Conservation (phyloP, 257 asterid genomes). For the Plantago ovata region DNA sequence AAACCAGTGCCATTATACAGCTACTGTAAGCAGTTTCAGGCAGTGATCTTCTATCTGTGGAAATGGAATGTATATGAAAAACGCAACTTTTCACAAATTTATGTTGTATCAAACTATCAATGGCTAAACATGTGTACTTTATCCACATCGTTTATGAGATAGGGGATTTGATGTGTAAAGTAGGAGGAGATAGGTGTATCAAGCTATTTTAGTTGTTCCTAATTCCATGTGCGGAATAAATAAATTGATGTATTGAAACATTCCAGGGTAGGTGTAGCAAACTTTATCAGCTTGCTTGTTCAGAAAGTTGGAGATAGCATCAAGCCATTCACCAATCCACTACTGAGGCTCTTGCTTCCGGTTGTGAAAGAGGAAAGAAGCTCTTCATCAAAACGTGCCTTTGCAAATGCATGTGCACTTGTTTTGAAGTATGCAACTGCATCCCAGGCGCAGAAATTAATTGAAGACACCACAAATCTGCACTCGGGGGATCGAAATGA, state of each 20-base stretch:
- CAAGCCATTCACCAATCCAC: conserved; percentile 72
- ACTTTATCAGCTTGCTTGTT: conserved; percentile 66
- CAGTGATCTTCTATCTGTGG: no score
- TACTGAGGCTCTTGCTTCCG: conserved; percentile 82
- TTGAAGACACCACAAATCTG: conserved; percentile 78
- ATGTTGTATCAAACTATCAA: no score
- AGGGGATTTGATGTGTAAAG: no score
- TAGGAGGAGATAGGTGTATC: no score
- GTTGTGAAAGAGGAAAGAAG: conserved; percentile 91
- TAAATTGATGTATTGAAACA: conserved; percentile 20
- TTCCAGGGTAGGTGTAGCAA: conserved; percentile 92
- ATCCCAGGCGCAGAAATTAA: conserved; percentile 81
- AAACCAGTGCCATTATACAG: no score
- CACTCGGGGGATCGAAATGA: conserved; percentile 84
- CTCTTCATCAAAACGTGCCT: conserved; percentile 77
- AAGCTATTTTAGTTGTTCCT: background rate
- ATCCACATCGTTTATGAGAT: no score
- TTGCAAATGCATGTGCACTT: conserved; percentile 90
- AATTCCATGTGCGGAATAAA: conserved; percentile 10
- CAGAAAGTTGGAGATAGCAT: conserved; percentile 82
- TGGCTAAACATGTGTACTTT: no score
- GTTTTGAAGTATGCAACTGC: conserved; percentile 77
- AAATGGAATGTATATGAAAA: no score
- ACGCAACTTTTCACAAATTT: no score
- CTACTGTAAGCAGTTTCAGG: no score